These are phyloP conservation scores for Singerocomus inundabilis DNA, from an alignment of 1,284 basidiomycete genomes.

Conservation along the genomic window DNA sequence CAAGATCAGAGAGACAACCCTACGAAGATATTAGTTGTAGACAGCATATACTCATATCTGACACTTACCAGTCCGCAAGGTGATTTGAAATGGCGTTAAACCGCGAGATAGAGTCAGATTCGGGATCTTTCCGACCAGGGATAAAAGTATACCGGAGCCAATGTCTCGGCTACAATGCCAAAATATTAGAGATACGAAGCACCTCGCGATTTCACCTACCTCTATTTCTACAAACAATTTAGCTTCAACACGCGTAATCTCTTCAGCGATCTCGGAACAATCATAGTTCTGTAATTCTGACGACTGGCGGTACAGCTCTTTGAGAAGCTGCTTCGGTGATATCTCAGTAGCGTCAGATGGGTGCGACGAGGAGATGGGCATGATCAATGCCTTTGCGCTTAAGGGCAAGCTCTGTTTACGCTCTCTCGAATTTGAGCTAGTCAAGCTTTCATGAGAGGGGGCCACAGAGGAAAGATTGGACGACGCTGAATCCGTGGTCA, in stretches of 20 bases:
- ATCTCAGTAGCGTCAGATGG: conserved; percentile 27
- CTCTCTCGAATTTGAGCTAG: conserved; percentile 41
- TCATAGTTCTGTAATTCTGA: conserved; percentile 54
- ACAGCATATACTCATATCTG: neutral
- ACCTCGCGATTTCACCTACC: conserved; percentile 39
- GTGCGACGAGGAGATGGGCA: conserved; percentile 17
- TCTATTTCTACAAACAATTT: conserved; percentile 66
- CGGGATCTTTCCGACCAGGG: conserved; percentile 60
- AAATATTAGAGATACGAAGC: conserved; percentile 4
- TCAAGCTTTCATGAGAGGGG: conserved; percentile 25
- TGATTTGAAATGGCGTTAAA: conserved; percentile 75
- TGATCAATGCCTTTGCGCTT: conserved; percentile 40
- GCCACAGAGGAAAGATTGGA: conserved; percentile 18
- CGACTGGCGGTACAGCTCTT: conserved; percentile 56
- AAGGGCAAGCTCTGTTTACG: conserved; percentile 65
- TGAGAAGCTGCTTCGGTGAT: conserved; percentile 54
- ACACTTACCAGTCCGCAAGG: conserved; percentile 67
- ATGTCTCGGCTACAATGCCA: conserved; percentile 60
- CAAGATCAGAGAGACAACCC: conserved; percentile 77
- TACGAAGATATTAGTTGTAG: conserved; percentile 26
- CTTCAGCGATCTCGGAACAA: conserved; percentile 66
- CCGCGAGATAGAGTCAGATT: conserved; percentile 60
- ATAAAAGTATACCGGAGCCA: conserved; percentile 76
- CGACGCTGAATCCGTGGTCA: conserved; percentile 21
- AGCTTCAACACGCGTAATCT: conserved; percentile 70